phyloP scores from a whole-genome alignment of 2,329 filamentous ascomycete genomes.

The Sclerotinia nivalis region DNA sequence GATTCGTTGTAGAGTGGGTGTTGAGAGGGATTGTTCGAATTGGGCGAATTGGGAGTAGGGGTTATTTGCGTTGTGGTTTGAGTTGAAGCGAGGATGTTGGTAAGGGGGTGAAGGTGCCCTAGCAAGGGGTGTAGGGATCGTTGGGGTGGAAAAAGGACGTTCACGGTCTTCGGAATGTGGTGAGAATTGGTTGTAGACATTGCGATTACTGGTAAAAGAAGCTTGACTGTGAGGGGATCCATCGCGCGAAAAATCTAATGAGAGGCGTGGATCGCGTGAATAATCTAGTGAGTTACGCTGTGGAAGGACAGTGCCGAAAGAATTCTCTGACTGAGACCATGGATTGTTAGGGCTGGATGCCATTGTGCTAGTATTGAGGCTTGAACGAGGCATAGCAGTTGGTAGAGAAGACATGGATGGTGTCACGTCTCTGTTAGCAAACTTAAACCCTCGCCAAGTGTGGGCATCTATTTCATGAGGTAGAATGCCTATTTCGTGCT shows the following conservation, averaged over 20 bases:
- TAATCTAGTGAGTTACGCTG: conserved; percentile 2
- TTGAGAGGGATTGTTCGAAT: conserved; percentile 21
- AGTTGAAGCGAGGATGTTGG: not conserved
- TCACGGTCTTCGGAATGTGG: conserved; percentile 7
- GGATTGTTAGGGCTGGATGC: conserved; percentile 11
- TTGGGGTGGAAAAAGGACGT: conserved; percentile 21
- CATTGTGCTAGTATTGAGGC: conserved; percentile 18
- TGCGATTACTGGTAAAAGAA: not conserved
- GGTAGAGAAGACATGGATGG: conserved; percentile 22
- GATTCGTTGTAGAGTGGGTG: conserved; percentile 17
- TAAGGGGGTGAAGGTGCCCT: conserved; percentile 3
- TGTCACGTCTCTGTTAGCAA: conserved; percentile 16
- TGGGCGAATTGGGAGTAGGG: conserved; percentile 23
- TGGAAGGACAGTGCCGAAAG: conserved; percentile 9
- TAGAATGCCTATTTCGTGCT: not conserved
- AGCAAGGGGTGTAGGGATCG: not conserved
- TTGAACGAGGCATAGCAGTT: conserved; percentile 23
- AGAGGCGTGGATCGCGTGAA: not conserved
- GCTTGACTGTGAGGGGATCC: conserved; percentile 10
- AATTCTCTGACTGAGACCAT: conserved; percentile 18
- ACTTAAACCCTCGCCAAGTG: conserved; percentile 11
- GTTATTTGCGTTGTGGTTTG: conserved; percentile 13
- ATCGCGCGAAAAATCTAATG: not conserved
- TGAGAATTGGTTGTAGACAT: conserved; percentile 17
- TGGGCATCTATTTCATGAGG: conserved; percentile 15